These are phyloP conservation scores for Parastagonospora avenae DNA, from an alignment of 2,329 filamentous ascomycete species.

Conservation along the genomic window DNA sequence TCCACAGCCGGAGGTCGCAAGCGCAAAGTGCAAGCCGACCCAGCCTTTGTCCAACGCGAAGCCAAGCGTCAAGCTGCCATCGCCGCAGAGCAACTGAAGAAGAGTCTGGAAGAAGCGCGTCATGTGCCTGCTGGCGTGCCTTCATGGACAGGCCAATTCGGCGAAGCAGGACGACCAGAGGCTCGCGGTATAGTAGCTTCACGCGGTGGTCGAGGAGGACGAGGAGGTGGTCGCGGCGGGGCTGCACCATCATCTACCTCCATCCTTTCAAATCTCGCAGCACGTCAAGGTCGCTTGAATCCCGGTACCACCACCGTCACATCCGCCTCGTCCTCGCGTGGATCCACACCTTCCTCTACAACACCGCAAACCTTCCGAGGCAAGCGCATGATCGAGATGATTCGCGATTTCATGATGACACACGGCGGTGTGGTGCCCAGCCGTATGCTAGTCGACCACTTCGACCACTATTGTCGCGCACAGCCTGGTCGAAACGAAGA, in stretches of 20 bases:
- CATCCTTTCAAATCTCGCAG: conserved; percentile 51
- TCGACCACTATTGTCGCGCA: conserved; percentile 78
- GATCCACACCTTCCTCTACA: conserved; percentile 34
- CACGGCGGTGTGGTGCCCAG: conserved; percentile 81
- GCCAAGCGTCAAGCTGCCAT: conserved; percentile 78
- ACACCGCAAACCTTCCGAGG: conserved; percentile 36
- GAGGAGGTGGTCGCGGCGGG: conserved; percentile 34
- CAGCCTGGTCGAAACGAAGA: conserved; percentile 68
- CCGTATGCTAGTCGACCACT: conserved; percentile 88
- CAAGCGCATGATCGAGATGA: conserved; percentile 58
- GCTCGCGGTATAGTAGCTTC: conserved; percentile 41
- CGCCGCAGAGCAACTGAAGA: conserved; percentile 76
- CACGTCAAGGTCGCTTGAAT: conserved; percentile 44
- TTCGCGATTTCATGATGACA: conserved; percentile 76
- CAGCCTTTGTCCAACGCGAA: conserved; percentile 78
- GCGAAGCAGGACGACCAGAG: conserved; percentile 71
- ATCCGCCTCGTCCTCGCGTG: conserved; percentile 27
- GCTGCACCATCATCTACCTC: conserved; percentile 51
- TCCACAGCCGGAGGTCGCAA: conserved; percentile 54
- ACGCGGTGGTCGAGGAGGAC: conserved; percentile 48
- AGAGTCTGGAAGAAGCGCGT: conserved; percentile 73
- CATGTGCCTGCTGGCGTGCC: conserved; percentile 80
- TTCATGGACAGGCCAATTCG: conserved; percentile 90
- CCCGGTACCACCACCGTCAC: conserved; percentile 10
- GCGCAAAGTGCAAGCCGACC: conserved; percentile 73